Conservation (phyloP, 2,329 filamentous ascomycete genomes). For the Aphanocladium album region DNA sequence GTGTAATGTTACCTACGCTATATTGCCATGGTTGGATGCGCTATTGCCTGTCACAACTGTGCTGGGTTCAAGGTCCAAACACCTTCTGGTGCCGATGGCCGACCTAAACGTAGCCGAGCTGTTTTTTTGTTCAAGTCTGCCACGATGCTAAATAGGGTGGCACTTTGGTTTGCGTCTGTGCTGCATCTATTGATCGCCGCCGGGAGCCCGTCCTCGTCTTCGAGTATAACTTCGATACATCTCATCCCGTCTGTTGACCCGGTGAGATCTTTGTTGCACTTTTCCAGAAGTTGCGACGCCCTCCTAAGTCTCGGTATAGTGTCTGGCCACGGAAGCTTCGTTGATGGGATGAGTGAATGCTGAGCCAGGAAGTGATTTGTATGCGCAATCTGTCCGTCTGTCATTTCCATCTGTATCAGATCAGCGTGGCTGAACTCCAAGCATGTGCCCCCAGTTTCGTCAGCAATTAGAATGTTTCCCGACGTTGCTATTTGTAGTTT, state of each 20-base stretch:
- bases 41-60: not conserved
- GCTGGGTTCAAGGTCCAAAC: not conserved
- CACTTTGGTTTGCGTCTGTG: not conserved
- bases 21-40: not conserved
- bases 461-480: constrained; percentile 1
- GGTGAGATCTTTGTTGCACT: not conserved
- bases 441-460: not conserved
- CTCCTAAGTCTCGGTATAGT: not conserved
- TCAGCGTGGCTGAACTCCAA: constrained; percentile 3
- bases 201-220: not conserved
- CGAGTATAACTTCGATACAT: not conserved
- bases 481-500: not conserved
- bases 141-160: not conserved
- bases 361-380: constrained; percentile 3
- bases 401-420: not conserved
- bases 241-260: not conserved
- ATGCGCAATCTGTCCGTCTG: not conserved
- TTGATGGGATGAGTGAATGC: not conserved
- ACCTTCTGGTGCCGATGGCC: not conserved
- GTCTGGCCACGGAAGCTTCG: not conserved
- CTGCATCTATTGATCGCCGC: not conserved
- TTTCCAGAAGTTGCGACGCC: not conserved
- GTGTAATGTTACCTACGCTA: too few species aligned
- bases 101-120: not conserved
- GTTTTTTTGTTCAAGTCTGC: not conserved